Evolutionary conservation across 2,329 filamentous ascomycete species (phyloP), one percentile per base, ranked within the genome.

Genomic region (Rutstroemia sydowiana): DNA sequence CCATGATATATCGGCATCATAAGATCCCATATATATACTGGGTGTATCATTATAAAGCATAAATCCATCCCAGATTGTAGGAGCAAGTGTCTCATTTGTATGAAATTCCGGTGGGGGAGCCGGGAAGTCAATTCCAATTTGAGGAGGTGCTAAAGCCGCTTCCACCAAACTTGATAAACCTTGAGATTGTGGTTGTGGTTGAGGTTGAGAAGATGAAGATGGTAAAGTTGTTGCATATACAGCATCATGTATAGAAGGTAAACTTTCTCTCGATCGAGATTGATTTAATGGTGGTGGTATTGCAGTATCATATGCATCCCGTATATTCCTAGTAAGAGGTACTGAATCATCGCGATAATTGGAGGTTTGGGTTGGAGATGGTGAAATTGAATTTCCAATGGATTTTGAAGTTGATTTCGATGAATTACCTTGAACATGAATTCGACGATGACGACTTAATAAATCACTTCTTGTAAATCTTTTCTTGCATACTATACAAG

Each of bases 1-100:
- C 61, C 60, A 63, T 5, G 62, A 63, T 34, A 63, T 65, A 48
- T 63, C 61, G 9, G 60, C 61, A 55, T 63, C 60, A 46, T 65
- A 65, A 5, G 62, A 51, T 30, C 62, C 62, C 61, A 63, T 63
- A 34, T 61, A 62, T 11, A 57, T 46, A 41, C 39, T 59, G 3
- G 57, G 40, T 9, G 44, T 56, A 21, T 63, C 59, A 7, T 56
- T 59, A 37, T 58, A 57, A 40, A 55, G 48, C 59, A 63, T 62
- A 47, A 63, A 64, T 3, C 61, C 62, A 53, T 59, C 57, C 62
- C 62, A 64, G 18, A 54, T 43, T 7, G 41, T 46, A 1, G 60
- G 59, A 18, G 58, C 58, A 16, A 59, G 52, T 23, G 56, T 59
- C 11, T 62, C 23, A 26, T 26, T 26, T 4, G 23, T 26, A 26